phyloP scores from a whole-genome alignment of 2,329 filamentous ascomycete species.

The Penicillium capsulatum region DNA sequence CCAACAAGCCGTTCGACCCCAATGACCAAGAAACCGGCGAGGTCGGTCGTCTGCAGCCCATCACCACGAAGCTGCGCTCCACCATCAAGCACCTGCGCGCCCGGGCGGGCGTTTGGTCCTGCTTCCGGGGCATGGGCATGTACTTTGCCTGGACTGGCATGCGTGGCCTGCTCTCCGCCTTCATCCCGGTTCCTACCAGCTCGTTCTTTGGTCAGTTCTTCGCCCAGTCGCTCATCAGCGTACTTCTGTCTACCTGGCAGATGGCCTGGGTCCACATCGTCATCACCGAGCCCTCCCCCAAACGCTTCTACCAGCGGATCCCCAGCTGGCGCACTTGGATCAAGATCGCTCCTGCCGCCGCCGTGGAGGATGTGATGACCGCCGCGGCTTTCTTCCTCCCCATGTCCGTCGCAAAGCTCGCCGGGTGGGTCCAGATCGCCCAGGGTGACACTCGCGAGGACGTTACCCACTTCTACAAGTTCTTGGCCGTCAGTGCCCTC shows the following conservation, averaged over 20 bases:
- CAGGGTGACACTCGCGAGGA: constrained; percentile 21
- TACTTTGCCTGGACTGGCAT: constrained; percentile 48
- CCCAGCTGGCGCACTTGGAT: constrained; percentile 62
- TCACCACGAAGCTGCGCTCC: constrained; percentile 58
- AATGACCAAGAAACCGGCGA: constrained; percentile 44
- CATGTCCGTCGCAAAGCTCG: constrained; percentile 49
- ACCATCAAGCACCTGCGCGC: constrained; percentile 60
- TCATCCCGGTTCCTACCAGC: constrained; percentile 27
- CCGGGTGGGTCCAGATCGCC: constrained; percentile 33
- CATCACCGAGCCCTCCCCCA: constrained; percentile 64
- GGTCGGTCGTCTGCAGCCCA: constrained; percentile 51
- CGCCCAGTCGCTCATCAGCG: constrained; percentile 53
- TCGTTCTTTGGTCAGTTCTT: constrained; percentile 47
- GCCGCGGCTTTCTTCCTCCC: constrained; percentile 42
- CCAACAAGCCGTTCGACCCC: constrained; percentile 30
- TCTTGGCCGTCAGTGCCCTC: constrained; percentile 34
- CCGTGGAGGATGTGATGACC: constrained; percentile 58
- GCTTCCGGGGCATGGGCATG: constrained; percentile 64
- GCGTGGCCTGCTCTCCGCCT: constrained; percentile 43
- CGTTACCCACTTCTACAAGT: constrained; percentile 33
- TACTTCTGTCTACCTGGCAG: constrained; percentile 64
- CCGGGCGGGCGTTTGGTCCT: constrained; percentile 60
- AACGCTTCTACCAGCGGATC: constrained; percentile 65
- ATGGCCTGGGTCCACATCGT: constrained; percentile 83
- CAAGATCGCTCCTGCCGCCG: constrained; percentile 65